A percentile compares a stretch with the other conserved stretches of the same genome.
phyloP scores from a whole-genome alignment of 2,329 filamentous ascomycete genomes.

The Claviceps africana region DNA sequence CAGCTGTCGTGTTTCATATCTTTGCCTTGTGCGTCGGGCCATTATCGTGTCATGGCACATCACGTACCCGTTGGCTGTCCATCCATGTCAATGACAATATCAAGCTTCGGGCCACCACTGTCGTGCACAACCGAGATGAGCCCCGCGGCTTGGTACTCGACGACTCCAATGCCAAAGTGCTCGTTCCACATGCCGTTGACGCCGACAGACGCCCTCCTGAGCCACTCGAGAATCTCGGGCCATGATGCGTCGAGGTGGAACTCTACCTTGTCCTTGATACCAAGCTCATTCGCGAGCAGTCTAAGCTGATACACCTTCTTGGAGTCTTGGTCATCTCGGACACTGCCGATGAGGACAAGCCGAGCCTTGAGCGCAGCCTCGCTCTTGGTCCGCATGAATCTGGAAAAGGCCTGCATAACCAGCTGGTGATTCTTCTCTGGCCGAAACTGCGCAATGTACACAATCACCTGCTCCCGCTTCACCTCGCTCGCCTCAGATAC shows the following conservation, averaged over 20 bases:
- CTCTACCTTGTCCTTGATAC: slow-evolving; percentile 68
- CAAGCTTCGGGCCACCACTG: slow-evolving; percentile 80
- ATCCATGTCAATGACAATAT: slow-evolving; percentile 76
- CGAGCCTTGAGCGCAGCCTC: slow-evolving; percentile 41
- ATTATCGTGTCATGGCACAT: not conserved
- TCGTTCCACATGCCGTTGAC: slow-evolving; percentile 99
- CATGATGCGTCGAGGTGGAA: slow-evolving; percentile 87
- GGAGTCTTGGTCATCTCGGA: slow-evolving; percentile 70
- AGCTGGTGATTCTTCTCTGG: slow-evolving; percentile 93
- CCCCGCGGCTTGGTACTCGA: slow-evolving; percentile 94
- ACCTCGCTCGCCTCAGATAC: slow-evolving; percentile 56
- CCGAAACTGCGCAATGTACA: slow-evolving; percentile 95
- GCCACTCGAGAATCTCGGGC: slow-evolving; percentile 70
- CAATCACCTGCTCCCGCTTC: slow-evolving; percentile 53
- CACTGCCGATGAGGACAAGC: slow-evolving; percentile 78
- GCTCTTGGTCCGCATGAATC: slow-evolving; percentile 47
- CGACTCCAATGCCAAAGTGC: slow-evolving; percentile 95
- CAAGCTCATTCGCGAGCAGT: slow-evolving; percentile 71
- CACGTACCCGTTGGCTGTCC: slow-evolving; percentile 60
- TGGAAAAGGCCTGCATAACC: slow-evolving; percentile 70
- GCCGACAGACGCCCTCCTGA: slow-evolving; percentile 64
- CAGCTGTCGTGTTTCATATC: not conserved
- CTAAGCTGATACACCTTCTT: slow-evolving; percentile 80
- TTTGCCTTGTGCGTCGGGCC: not conserved
- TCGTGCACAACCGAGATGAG: slow-evolving; percentile 87